phyloP scores from a whole-genome alignment of 2,329 filamentous ascomycete genomes.

The Alternaria conjuncta region DNA sequence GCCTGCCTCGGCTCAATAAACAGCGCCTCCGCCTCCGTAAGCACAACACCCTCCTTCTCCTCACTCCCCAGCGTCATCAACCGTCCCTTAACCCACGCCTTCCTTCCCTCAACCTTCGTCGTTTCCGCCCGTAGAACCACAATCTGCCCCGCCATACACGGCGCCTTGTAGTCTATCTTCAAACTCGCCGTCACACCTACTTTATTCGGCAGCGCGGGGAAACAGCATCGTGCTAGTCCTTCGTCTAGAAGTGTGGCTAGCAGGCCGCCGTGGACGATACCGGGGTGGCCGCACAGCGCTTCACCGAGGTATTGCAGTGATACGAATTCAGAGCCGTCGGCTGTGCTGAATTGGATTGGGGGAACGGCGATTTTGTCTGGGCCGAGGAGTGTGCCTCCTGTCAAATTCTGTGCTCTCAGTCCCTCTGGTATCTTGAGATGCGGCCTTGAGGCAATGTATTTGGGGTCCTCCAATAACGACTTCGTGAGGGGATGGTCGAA shows the following conservation, averaged over 20 bases:
- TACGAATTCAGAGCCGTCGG: slow-evolving; percentile 62
- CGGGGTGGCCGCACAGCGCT: slow-evolving; percentile 86
- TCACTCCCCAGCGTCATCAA: slow-evolving; percentile 77
- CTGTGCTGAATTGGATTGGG: slow-evolving; percentile 72
- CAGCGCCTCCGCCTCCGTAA: slow-evolving; percentile 84
- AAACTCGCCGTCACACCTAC: slow-evolving; percentile 87
- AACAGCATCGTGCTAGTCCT: slow-evolving; percentile 85
- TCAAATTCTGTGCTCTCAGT: slow-evolving; percentile 77
- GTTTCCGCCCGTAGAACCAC: slow-evolving; percentile 81
- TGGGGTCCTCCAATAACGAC: slow-evolving; percentile 70
- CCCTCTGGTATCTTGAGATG: slow-evolving; percentile 82
- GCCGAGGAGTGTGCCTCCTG: slow-evolving; percentile 78
- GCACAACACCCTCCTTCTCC: slow-evolving; percentile 61
- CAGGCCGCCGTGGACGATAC: slow-evolving; percentile 87
- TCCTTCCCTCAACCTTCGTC: slow-evolving; percentile 85
- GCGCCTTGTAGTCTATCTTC: slow-evolving; percentile 80
- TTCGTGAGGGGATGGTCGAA: slow-evolving; percentile 74
- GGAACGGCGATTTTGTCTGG: slow-evolving; percentile 79
- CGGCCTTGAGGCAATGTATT: slow-evolving; percentile 78
- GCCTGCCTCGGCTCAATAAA: slow-evolving; percentile 90
- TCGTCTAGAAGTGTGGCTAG: slow-evolving; percentile 94
- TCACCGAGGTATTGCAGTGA: slow-evolving; percentile 78
- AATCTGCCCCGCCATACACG: slow-evolving; percentile 76
- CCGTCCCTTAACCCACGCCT: slow-evolving; percentile 89
- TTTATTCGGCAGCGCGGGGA: slow-evolving; percentile 84